Conservation (phyloP, 2,329 filamentous ascomycete species). For the Colletotrichum liriopes region DNA sequence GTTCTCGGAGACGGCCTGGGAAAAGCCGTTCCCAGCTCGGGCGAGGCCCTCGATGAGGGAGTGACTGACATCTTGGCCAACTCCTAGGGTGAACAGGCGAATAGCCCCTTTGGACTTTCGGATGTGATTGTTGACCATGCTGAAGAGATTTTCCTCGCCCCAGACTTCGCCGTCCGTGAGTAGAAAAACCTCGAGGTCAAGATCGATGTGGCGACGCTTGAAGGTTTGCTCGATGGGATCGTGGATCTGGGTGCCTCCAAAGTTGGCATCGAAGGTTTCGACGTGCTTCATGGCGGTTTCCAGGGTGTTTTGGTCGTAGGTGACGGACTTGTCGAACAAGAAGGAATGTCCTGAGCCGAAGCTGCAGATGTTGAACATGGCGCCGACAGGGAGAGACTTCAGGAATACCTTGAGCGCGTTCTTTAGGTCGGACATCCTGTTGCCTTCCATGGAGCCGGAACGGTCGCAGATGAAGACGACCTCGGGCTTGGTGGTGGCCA, state of each 20-base stretch:
- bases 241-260: conserved; percentile 70
- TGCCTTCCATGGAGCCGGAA: conserved; percentile 74
- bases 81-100: conserved; percentile 70
- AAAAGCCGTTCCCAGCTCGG: conserved; percentile 69
- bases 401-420: conserved; percentile 75
- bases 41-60: conserved; percentile 70
- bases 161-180: conserved; percentile 72
- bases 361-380: conserved; percentile 80
- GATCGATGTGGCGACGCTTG: conserved; percentile 57
- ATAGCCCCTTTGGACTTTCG: conserved; percentile 59
- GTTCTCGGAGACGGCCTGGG: conserved; percentile 72
- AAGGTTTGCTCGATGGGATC: conserved; percentile 62
- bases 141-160: conserved; percentile 60
- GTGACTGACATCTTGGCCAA: conserved; percentile 67
- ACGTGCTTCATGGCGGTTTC: conserved; percentile 61
- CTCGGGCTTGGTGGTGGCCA: conserved; percentile 70
- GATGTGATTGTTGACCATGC: conserved; percentile 60
- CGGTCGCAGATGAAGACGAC: conserved; percentile 82
- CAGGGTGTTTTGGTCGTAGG: conserved; percentile 62
- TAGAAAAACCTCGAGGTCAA: conserved; percentile 69
- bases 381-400: conserved; percentile 75
- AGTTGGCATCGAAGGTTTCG: conserved; percentile 59
- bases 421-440: conserved; percentile 68
- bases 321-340: conserved; percentile 63
- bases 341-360: conserved; percentile 68